phyloP scores from a whole-genome alignment of 1,139 yeast species.

The Blastobotrys buckinghamii region DNA sequence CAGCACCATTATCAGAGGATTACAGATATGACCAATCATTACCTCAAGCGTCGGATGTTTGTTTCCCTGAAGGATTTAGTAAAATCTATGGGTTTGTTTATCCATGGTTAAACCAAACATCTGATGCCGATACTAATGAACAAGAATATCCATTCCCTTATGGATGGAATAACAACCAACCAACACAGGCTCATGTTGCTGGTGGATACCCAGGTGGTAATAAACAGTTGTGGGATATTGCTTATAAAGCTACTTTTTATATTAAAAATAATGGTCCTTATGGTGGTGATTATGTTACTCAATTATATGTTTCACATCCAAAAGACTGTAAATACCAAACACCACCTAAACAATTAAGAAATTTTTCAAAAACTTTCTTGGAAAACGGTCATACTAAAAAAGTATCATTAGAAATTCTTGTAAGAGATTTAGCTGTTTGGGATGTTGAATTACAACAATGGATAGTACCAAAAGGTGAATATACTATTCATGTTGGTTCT shows the following conservation, averaged over 20 bases:
- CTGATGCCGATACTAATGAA: conserved; percentile 21
- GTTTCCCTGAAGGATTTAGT: conserved; percentile 39
- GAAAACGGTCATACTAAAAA: conserved; percentile 40
- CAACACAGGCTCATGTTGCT: conserved; percentile 39
- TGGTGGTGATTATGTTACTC: conserved; percentile 44
- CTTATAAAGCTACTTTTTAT: conserved; percentile 45
- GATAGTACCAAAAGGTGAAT: conserved; percentile 55
- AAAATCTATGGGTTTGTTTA: conserved; percentile 24
- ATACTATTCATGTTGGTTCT: conserved; percentile 47
- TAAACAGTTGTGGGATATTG: conserved; percentile 40
- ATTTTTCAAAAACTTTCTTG: conserved; percentile 52
- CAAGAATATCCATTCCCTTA: conserved; percentile 47
- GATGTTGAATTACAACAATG: conserved; percentile 54
- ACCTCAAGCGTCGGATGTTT: conserved; percentile 38
- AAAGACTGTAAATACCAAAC: conserved; percentile 35
- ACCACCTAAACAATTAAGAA: conserved; percentile 51
- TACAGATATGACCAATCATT: conserved; percentile 6
- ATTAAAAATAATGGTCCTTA: conserved; percentile 47
- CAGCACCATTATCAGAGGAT: conserved; percentile 37
- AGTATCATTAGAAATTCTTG: conserved; percentile 43
- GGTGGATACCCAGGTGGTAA: conserved; percentile 58
- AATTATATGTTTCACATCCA: conserved; percentile 54
- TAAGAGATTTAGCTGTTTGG: conserved; percentile 58
- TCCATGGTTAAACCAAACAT: conserved; percentile 26
- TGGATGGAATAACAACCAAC: conserved; percentile 42